Evolutionary conservation across 179 eudicot genomes (phyloP), one percentile per base, ranked within the genome.

Genomic region (Beta lomatogona): DNA sequence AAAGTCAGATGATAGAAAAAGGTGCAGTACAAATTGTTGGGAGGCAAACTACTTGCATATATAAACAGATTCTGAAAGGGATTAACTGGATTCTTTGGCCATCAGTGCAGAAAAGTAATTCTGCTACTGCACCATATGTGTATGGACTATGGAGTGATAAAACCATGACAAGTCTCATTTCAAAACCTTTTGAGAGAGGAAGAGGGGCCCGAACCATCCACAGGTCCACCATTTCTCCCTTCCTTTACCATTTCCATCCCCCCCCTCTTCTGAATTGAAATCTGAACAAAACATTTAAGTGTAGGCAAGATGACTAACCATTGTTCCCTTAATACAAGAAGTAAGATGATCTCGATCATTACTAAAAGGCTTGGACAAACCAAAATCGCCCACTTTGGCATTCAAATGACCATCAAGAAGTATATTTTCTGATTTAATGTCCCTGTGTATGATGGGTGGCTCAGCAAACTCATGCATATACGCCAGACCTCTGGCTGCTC

Each of bases 381-480:
- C 88, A 64, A 86, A 86, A 76, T 86, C 88, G 45, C 83, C 88
- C 28, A 86, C 88, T 81, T 86, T 86, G 7, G 85, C 86, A 64
- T 41, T 86, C 64, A 86, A 59, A 13, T 71, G 74, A 64, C 75
- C 85, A 65, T 83, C 86, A 2, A 86, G 79, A 52, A 86, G 73
- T 59, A 86, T 83, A 45, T 86, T 86, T 59, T 76, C 85, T 6
- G 88, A 78, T 65, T 86, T 86, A 57, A 83, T 55, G 80, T 86
- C 88, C 73, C 88, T 81, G 77, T 86, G 88, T 45, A 86, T 77
- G 77, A 86, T 81, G 71, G 85, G 88, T 16, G 86, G 88, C 73
- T 86, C 84, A 18, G 88, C 88, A 48, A 86, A 82, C 81, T 86
- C 88, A 36, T 86, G 88, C 76, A 86, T 73, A 81, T 86, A 86